These are phyloP conservation scores for Heliamphora ciliata DNA, from an alignment of 179 eudicot species.

Conservation along the genomic window DNA sequence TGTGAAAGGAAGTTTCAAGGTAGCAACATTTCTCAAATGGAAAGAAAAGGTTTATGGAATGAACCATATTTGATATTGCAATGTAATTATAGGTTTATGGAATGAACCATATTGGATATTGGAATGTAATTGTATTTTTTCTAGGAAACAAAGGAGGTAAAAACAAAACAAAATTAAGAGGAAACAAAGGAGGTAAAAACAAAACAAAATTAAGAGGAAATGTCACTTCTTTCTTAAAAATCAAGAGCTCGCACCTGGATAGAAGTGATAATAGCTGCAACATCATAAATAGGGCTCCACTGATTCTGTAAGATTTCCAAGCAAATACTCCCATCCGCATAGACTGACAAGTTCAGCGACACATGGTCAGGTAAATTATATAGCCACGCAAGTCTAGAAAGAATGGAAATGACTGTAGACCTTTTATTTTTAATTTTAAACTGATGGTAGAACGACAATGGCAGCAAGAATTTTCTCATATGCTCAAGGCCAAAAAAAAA, in stretches of 20 bases:
- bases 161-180: neutral
- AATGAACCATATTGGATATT: neutral
- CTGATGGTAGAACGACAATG: neutral
- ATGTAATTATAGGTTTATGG: neutral
- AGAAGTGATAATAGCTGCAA: constrained; percentile 22
- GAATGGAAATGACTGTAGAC: too few species aligned
- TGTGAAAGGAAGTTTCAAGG: neutral
- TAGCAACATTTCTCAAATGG: constrained; percentile 2
- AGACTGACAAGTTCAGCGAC: constrained; percentile 12
- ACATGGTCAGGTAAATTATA: neutral
- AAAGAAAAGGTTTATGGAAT: neutral
- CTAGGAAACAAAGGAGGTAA: neutral
- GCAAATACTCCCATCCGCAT: constrained; percentile 25
- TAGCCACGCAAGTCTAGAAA: neutral
- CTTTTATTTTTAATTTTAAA: too few species aligned
- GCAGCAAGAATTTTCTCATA: neutral
- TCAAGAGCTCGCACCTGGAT: constrained; percentile 16
- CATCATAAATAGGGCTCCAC: constrained; percentile 26
- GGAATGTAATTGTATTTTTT: neutral
- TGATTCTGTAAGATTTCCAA: constrained; percentile 23
- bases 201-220: neutral
- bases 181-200: neutral
- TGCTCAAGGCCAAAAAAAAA: neutral
- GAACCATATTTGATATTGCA: neutral
- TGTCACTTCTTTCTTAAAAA: neutral